Conservation (phyloP, 306 rosid species). For the Lathyrus tuberosus region DNA sequence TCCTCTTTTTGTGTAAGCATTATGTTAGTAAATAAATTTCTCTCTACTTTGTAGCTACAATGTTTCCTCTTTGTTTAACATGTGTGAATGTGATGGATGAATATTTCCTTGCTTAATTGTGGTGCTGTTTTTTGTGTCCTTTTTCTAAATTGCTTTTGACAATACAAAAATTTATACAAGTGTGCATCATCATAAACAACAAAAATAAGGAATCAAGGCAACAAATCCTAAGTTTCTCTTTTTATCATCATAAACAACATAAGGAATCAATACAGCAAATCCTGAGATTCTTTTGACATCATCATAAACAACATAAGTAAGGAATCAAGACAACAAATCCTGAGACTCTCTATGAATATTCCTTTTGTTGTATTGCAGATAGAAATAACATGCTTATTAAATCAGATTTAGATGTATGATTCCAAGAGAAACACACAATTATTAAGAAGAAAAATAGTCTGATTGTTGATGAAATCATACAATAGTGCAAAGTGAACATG, state of each 20-base stretch:
- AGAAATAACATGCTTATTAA: too few species aligned
- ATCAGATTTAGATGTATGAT: slow-evolving; percentile 26
- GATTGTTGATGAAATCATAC: slow-evolving; percentile 14
- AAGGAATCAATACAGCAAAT: slow-evolving; percentile 2
- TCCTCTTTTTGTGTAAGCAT: slow-evolving; percentile 38
- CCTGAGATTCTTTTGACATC: not conserved
- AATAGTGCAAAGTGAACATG: slow-evolving; percentile 26
- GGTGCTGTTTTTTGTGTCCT: not conserved
- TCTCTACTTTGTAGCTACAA: slow-evolving; percentile 24
- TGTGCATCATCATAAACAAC: not conserved
- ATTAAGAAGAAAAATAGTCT: slow-evolving; percentile 10
- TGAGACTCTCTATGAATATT: not conserved
- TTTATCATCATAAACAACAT: slow-evolving; percentile 3
- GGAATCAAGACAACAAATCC: slow-evolving; percentile 3
- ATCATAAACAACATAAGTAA: too few species aligned
- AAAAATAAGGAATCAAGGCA: not conserved
- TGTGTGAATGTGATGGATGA: slow-evolving; percentile 9
- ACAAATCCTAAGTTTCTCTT: slow-evolving; percentile 13
- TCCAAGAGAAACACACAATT: slow-evolving; percentile 26
- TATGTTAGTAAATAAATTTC: slow-evolving; percentile 31
- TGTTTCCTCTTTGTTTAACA: slow-evolving; percentile 11
- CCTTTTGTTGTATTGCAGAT: too few species aligned
- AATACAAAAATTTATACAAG: not conserved
- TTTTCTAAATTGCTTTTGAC: not conserved
- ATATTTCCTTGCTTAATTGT: not conserved